These are phyloP conservation scores for Lithohypha guttulata DNA, from an alignment of 2,329 filamentous ascomycete genomes.

Conservation along the genomic window DNA sequence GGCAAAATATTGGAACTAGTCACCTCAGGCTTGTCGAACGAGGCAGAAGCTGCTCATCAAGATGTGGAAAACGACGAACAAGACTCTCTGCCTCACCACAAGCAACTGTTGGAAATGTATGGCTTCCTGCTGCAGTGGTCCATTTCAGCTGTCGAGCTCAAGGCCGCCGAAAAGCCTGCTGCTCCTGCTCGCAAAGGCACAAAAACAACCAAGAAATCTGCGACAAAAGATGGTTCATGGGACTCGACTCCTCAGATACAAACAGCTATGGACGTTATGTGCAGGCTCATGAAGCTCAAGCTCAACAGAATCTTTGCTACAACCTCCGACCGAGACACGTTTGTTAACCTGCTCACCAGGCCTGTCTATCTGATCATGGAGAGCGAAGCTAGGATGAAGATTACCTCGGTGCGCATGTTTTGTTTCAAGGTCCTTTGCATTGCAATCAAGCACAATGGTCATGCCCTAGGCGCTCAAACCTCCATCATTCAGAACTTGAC, in stretches of 20 bases:
- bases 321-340: constrained; percentile 90
- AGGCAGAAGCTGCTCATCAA: constrained; percentile 73
- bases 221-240: constrained; percentile 66
- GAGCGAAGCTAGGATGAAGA: constrained; percentile 86
- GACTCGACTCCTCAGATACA: constrained; percentile 84
- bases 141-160: constrained; percentile 84
- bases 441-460: constrained; percentile 93
- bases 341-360: constrained; percentile 80
- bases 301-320: constrained; percentile 88
- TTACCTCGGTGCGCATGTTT: constrained; percentile 83
- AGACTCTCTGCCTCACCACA: constrained; percentile 75
- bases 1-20: constrained; percentile 90
- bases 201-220: constrained; percentile 60
- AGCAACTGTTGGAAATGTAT: constrained; percentile 84
- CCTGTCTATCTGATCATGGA: constrained; percentile 91
- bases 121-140: constrained; percentile 93
- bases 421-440: constrained; percentile 95
- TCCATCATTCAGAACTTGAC: constrained; percentile 95
- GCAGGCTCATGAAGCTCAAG: constrained; percentile 88
- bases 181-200: constrained; percentile 61
- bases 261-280: constrained; percentile 83
- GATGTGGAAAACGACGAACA: constrained; percentile 90
- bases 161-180: constrained; percentile 80
- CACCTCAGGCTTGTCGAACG: constrained; percentile 71
- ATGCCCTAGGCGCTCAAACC: constrained; percentile 93